Conservation (phyloP, 805 yeast species). For the Schizosaccharomyces lindneri region DNA sequence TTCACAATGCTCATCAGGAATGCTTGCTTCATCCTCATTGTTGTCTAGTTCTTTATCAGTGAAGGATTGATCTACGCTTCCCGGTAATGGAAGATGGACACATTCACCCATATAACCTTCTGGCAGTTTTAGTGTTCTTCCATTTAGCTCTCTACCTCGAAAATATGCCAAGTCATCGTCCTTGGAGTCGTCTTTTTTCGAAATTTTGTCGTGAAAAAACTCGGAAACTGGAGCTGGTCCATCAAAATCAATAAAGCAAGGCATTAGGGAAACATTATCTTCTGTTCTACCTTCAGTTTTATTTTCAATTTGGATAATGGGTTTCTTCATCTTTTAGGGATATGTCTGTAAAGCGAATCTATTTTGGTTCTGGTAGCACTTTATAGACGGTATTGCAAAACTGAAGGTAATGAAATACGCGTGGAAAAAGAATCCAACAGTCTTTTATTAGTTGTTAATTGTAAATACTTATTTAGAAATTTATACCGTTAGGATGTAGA, state of each 20-base stretch:
- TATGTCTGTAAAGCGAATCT: too few species aligned
- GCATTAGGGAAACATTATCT: background rate
- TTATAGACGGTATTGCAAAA: too few species aligned
- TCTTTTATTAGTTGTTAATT: too few species aligned
- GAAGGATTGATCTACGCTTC: background rate
- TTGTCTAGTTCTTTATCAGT: background rate
- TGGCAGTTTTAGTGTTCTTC: constrained; percentile 1
- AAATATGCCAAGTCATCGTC: background rate
- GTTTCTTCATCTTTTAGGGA: background rate
- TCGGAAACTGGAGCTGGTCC: constrained; percentile 23
- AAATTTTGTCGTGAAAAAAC: constrained; percentile 3
- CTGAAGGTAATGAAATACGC: too few species aligned
- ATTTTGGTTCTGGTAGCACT: too few species aligned
- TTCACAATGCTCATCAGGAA: background rate
- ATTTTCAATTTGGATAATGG: background rate
- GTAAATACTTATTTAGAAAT: too few species aligned
- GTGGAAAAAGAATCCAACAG: too few species aligned
- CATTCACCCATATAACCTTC: constrained; percentile 9
- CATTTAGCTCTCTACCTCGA: constrained; percentile 1
- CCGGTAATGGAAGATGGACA: background rate
- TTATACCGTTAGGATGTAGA: too few species aligned
- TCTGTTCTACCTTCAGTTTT: background rate
- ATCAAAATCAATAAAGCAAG: constrained; percentile 8
- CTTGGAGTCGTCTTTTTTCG: background rate
- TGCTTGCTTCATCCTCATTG: background rate